Base-by-base conservation (phyloP, 768 basidiomycete genomes). In the Cystoderma amianthinum region DNA sequence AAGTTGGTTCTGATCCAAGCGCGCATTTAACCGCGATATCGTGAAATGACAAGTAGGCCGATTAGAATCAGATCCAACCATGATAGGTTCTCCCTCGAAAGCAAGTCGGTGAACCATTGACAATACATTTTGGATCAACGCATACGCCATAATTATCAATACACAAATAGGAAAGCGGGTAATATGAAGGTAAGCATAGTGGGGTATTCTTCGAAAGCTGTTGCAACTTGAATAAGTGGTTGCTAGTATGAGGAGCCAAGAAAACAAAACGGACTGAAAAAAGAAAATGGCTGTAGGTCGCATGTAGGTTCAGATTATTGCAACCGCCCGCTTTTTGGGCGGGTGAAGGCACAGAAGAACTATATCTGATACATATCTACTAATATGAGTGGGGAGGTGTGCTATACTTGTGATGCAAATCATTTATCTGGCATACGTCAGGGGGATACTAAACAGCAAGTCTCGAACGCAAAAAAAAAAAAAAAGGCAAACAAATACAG, bases 361-460 rank as follows among this genome's bases (percentile, higher is more conserved):
- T 60, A 61, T 61, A 61, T 58, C 50, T 61, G 58, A 60, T 62
- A 60, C 61, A 62, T 46, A 25, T 43, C 43, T 47, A 43, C 39
- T 41, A 38, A 39, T 40, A 32, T 30, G 28, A 20, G 39, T 30
- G 39, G 25, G 39, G 28, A 25, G 39, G 11, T 21, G 13, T 20
- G 25, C 25, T 28, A n/a, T 28, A 28, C 25, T 28, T n/a, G n/a
- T 28, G 25, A n/a, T 44, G 21, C n/a, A n/a, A n/a, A n/a, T n/a
- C n/a, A n/a, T n/a, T n/a, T n/a, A n/a, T n/a, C n/a, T n/a, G n/a
- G n/a, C n/a, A n/a, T n/a, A n/a, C n/a, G n/a, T n/a, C n/a, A n/a
- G n/a, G n/a, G n/a, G n/a, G n/a, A n/a, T n/a, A n/a, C n/a, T n/a
- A n/a, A n/a, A n/a, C n/a, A n/a, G n/a, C n/a, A n/a, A n/a, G 43